phyloP scores from a whole-genome alignment of 257 asterid species.

The Solanum sparsipilum region DNA sequence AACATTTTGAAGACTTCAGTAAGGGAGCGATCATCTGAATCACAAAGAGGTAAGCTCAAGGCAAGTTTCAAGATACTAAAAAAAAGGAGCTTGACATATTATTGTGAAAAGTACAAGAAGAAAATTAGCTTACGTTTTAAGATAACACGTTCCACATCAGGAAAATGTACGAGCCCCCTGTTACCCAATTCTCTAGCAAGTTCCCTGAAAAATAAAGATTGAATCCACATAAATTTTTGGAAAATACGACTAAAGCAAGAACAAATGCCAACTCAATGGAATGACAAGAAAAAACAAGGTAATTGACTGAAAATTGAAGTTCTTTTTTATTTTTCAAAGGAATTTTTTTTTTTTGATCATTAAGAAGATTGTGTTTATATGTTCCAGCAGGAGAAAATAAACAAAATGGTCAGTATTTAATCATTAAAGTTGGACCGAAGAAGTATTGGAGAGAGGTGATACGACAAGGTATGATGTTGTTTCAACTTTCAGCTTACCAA shows the following conservation, averaged over 20 bases:
- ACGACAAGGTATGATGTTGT: neutral
- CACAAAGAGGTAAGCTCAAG: conserved; percentile 6
- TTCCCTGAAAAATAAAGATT: conserved; percentile 41
- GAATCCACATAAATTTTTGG: neutral
- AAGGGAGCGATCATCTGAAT: conserved; percentile 72
- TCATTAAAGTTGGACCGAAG: neutral
- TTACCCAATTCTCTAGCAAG: conserved; percentile 70
- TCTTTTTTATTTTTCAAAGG: neutral
- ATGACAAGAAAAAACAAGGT: neutral
- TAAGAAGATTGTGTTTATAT: neutral
- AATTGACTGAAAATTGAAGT: neutral
- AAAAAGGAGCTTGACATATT: neutral
- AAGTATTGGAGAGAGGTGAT: neutral
- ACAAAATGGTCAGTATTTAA: neutral
- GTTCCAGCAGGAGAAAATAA: neutral
- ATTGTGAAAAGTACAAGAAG: neutral
- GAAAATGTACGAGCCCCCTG: conserved; percentile 45
- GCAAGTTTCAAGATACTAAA: neutral
- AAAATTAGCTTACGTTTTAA: conserved; percentile 41
- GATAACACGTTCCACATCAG: conserved; percentile 68
- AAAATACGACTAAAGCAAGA: neutral
- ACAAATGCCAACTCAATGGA: neutral
- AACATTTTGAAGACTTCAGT: conserved; percentile 83
- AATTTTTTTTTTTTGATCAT: neutral
- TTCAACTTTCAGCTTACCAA: neutral